phyloP scores from a whole-genome alignment of 1,284 basidiomycete genomes.

The Meripilus lineatus region DNA sequence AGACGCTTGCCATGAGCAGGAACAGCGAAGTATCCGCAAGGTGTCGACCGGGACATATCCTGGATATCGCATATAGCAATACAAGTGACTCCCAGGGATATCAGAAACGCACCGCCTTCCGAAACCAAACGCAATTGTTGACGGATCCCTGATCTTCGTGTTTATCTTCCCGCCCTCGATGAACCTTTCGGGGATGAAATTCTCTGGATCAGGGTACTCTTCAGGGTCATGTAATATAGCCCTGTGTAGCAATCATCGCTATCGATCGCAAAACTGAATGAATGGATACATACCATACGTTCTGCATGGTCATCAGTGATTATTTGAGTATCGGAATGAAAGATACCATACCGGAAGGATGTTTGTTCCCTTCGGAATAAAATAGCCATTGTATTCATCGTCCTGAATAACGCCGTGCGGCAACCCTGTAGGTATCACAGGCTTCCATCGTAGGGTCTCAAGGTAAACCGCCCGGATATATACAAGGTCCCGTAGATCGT shows the following conservation, averaged over 20 bases:
- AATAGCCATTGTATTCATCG: conserved; percentile 23
- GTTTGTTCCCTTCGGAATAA: conserved; percentile 22
- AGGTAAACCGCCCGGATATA: conserved; percentile 3
- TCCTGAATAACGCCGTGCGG: conserved; percentile 14
- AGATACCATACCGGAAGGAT: conserved; percentile 8
- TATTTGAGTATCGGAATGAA: neutral
- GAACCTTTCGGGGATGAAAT: conserved; percentile 23
- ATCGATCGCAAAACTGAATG: neutral
- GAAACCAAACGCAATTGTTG: conserved; percentile 2
- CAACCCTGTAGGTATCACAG: conserved; percentile 3
- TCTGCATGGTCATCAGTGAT: neutral
- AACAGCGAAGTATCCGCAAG: conserved; percentile 14
- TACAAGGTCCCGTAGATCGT: neutral
- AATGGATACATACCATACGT: conserved; percentile 2
- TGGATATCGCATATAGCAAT: no score
- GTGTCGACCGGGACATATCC: conserved; percentile 20
- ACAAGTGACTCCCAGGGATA: neutral
- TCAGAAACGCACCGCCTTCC: conserved; percentile 4
- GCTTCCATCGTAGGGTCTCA: conserved; percentile 3
- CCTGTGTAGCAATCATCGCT: conserved; percentile 8
- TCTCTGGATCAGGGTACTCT: conserved; percentile 18
- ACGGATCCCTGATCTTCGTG: conserved; percentile 7
- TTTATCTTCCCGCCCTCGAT: conserved; percentile 11
- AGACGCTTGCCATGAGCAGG: conserved; percentile 9
- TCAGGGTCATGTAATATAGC: conserved; percentile 18